Evolutionary conservation across 805 yeast species (phyloP), one percentile per base, ranked within the genome.

Genomic region (Pichia thaimueangensis): DNA sequence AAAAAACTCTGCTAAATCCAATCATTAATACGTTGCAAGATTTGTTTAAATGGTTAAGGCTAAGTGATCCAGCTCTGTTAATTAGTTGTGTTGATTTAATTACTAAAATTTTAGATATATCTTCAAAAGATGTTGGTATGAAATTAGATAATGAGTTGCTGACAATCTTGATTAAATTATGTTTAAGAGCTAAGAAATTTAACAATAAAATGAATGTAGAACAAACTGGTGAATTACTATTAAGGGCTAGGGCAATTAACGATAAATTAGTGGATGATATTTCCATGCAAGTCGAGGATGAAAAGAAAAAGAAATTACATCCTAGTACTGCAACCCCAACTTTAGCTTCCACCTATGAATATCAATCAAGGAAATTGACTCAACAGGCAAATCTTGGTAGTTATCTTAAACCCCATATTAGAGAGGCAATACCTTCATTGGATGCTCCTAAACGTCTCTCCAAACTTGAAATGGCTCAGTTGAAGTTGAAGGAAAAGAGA

Each of bases 41-140:
- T 41, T 79, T 86, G 69, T 70, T 86, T 27, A 80, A 78, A 30
- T 85, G 97, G 94, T 68, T 91, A 23, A 71, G 93, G 45, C 67
- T 91, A 36, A 86, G 91, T 45, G 97, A 89, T 60, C 68, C 75
- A 6, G 83, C 87, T 2, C 66, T 91, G 35, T 64, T 86, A 35
- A 72, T 71, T 21, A 74, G 86, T 1, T 86, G 96, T 67, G 89
- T 86, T 6, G 70, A 72, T 20, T 65, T 87, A 36, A 82, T 85
- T 5, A 72, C 79, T 39, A 71, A 74, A 33, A 78, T 86, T 0
- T 68, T 87, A 35, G 84, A 80, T 50, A 60, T 84, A 34, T 85
- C 88, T 0, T 60, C 64, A 24, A n/a, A n/a, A n/a, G 80, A 76
- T 31, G 57, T 67, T 32, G 75, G 72, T 20, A 64, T 79, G 30